Conservation (phyloP, 2,329 filamentous ascomycete species). For the Ascochyta viciae-villosae region DNA sequence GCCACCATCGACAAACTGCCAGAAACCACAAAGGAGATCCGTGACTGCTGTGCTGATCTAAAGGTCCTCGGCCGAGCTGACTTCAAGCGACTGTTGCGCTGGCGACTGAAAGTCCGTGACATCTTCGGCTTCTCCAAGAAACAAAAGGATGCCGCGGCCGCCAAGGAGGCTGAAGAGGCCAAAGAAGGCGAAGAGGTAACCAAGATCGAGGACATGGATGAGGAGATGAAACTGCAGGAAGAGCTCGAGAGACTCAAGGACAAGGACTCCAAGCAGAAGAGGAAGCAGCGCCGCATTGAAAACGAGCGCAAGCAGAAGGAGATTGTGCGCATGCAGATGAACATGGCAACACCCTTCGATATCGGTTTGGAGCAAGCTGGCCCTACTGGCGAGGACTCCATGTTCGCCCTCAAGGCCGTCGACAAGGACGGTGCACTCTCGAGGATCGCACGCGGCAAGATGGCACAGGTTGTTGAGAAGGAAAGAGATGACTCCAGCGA, state of each 20-base stretch:
- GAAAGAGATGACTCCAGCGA: slow-evolving; percentile 57
- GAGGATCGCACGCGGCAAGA: slow-evolving; percentile 77
- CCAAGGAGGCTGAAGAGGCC: slow-evolving; percentile 50
- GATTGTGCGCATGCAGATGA: slow-evolving; percentile 93
- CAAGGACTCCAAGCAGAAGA: slow-evolving; percentile 76
- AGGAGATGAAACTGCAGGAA: slow-evolving; percentile 88
- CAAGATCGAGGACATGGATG: slow-evolving; percentile 88
- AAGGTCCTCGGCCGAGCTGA: slow-evolving; percentile 93
- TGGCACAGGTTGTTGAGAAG: slow-evolving; percentile 70
- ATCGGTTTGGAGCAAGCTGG: slow-evolving; percentile 90
- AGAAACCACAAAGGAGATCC: slow-evolving; percentile 66
- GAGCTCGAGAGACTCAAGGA: slow-evolving; percentile 85
- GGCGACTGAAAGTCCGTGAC: slow-evolving; percentile 88
- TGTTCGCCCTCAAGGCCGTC: slow-evolving; percentile 84
- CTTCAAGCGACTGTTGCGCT: slow-evolving; percentile 87
- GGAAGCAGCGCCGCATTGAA: slow-evolving; percentile 82
- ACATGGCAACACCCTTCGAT: slow-evolving; percentile 95
- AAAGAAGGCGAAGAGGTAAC: slow-evolving; percentile 71
- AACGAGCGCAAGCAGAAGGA: slow-evolving; percentile 96
- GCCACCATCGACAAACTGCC: slow-evolving; percentile 85
- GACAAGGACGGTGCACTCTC: slow-evolving; percentile 76
- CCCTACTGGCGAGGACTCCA: slow-evolving; percentile 77
- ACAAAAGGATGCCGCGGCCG: slow-evolving; percentile 61
- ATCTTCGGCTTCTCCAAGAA: slow-evolving; percentile 87
- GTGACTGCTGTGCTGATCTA: slow-evolving; percentile 70